A percentile compares a stretch with the other conserved stretches of the same genome.
phyloP scores from a whole-genome alignment of 2,329 filamentous ascomycete species.

The Cucurbitaria berberidis region DNA sequence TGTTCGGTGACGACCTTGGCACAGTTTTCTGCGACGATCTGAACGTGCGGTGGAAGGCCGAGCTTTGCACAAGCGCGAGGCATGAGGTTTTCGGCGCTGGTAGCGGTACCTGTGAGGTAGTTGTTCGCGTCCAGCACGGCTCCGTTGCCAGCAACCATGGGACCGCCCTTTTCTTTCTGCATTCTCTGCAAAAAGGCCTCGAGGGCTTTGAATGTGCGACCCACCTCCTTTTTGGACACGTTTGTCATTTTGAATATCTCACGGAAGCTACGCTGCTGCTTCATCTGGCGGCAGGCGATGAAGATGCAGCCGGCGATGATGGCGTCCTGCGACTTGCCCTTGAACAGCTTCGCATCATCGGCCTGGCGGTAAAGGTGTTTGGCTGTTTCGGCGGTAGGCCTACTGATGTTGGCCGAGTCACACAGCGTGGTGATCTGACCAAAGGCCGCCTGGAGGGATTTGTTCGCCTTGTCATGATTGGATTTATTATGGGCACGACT shows the following conservation, averaged over 20 bases:
- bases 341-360: slow-evolving; percentile 90
- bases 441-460: slow-evolving; percentile 79
- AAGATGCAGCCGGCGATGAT: slow-evolving; percentile 97
- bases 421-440: slow-evolving; percentile 88
- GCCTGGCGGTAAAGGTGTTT: slow-evolving; percentile 96
- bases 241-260: slow-evolving; percentile 94
- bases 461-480: slow-evolving; percentile 81
- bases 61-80: slow-evolving; percentile 88
- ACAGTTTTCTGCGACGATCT: slow-evolving; percentile 79
- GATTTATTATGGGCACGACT: slow-evolving; percentile 84
- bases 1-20: slow-evolving; percentile 78
- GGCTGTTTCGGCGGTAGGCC: slow-evolving; percentile 82
- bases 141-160: slow-evolving; percentile 43
- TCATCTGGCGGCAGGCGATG: slow-evolving; percentile 91
- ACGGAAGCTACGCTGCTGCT: slow-evolving; percentile 85
- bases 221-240: slow-evolving; percentile 97
- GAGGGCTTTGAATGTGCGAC: slow-evolving; percentile 88
- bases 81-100: slow-evolving; percentile 83
- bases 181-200: slow-evolving; percentile 85
- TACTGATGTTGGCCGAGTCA: slow-evolving; percentile 70
- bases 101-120: slow-evolving; percentile 72
- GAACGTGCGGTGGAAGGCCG: slow-evolving; percentile 74
- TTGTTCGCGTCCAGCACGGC: slow-evolving; percentile 58
- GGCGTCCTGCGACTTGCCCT: slow-evolving; percentile 91
- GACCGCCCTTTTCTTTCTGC: slow-evolving; percentile 30